These are phyloP conservation scores for Pseudocercospora musae DNA, from an alignment of 2,329 filamentous ascomycete genomes.

Conservation along the genomic window DNA sequence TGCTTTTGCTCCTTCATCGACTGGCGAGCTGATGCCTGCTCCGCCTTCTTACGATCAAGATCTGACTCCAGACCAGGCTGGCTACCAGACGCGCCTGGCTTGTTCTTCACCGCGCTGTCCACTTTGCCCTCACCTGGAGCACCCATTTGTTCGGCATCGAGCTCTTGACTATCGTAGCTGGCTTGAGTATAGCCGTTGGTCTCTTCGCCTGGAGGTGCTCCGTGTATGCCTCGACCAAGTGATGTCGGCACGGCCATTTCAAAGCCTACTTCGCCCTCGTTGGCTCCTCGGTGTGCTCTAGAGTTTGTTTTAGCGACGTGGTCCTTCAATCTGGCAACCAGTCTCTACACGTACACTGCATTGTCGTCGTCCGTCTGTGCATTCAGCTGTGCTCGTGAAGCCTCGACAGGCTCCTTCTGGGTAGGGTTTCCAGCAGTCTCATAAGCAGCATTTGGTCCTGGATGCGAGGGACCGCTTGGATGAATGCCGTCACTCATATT, in stretches of 20 bases:
- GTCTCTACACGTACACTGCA: constrained; percentile 20
- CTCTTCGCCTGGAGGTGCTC: constrained; percentile 46
- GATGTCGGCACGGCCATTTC: constrained; percentile 38
- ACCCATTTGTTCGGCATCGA: constrained; percentile 49
- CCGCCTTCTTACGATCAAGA: constrained; percentile 50
- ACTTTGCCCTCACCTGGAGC: constrained; percentile 47
- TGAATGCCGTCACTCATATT: constrained; percentile 37
- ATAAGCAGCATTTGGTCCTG: constrained; percentile 45
- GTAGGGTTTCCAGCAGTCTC: constrained; percentile 46
- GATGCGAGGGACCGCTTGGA: constrained; percentile 44
- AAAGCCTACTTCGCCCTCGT: constrained; percentile 33
- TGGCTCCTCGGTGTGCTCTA: constrained; percentile 39
- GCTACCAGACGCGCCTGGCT: constrained; percentile 36
- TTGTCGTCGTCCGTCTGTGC: constrained; percentile 32
- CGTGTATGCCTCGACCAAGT: constrained; percentile 43
- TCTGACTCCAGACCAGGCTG: constrained; percentile 44
- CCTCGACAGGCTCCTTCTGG: constrained; percentile 42
- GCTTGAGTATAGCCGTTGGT: constrained; percentile 38
- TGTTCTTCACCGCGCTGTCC: constrained; percentile 39
- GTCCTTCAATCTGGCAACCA: neutral
- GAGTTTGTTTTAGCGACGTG: neutral
- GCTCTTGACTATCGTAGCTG: constrained; percentile 45
- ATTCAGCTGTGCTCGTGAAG: constrained; percentile 34
- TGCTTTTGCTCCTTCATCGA: constrained; percentile 40
- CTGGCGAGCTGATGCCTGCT: constrained; percentile 45